A percentile compares a stretch with the other conserved stretches of the same genome.
Conservation (phyloP, 2,329 filamentous ascomycete genomes). For the Pestalotiopsis sp. region DNA sequence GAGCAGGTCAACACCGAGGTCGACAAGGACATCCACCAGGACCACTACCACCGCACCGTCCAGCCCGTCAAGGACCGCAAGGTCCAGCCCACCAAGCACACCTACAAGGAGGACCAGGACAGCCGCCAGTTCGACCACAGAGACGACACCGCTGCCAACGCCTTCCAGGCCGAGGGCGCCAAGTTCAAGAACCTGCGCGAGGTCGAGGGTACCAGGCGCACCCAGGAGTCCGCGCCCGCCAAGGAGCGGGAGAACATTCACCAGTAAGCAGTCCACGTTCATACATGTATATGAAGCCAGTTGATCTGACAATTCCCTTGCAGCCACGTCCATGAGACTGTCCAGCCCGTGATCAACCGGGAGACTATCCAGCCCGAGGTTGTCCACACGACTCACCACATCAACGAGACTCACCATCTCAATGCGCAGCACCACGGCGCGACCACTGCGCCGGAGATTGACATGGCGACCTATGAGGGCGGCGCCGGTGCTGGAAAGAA, state of each 20-base stretch:
- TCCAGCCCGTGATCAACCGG: constrained; percentile 1
- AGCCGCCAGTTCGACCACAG: constrained; percentile 2
- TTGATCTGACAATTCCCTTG: too few relatives aligned
- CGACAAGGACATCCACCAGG: constrained; percentile 10
- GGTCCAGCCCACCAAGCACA: constrained; percentile 2
- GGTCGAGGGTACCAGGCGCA: not conserved
- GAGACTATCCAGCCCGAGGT: constrained; percentile 3
- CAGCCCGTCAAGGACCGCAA: constrained; percentile 9
- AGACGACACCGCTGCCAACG: not conserved
- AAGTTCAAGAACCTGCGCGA: not conserved
- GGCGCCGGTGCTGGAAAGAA: not conserved
- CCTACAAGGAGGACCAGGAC: not conserved
- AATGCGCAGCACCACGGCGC: constrained; percentile 1
- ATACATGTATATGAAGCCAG: not conserved
- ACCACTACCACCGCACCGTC: constrained; percentile 2
- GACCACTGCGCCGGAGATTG: not conserved
- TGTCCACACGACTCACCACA: not conserved
- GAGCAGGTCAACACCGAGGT: constrained; percentile 2
- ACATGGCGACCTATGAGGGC: not conserved
- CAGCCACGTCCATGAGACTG: constrained; percentile 8
- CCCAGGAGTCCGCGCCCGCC: not conserved
- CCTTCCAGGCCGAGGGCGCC: not conserved
- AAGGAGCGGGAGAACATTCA: constrained; percentile 3
- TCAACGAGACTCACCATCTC: constrained; percentile 3
- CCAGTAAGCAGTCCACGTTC: not conserved